A percentile compares a stretch with the other conserved stretches of the same genome.
These are phyloP conservation scores for Termitomyces sp. DNA, from an alignment of 768 basidiomycete species.

Conservation along the genomic window DNA sequence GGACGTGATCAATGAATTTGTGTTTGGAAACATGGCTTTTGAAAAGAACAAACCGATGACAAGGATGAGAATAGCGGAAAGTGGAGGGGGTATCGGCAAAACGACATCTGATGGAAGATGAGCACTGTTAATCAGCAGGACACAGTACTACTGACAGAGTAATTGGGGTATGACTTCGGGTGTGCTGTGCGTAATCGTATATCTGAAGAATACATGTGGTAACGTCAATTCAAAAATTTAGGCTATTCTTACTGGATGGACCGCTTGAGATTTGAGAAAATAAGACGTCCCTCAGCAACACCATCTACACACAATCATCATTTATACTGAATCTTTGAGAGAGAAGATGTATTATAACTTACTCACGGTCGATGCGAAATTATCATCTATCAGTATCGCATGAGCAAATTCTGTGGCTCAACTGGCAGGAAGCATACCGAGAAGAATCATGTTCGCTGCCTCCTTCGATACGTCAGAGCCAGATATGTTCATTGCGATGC, in stretches of 20 bases:
- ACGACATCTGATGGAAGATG: conserved; percentile 44
- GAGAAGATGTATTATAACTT: conserved; percentile 22
- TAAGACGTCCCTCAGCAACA: conserved; percentile 62
- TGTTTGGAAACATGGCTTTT: neutral
- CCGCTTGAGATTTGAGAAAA: conserved; percentile 65
- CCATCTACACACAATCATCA: conserved; percentile 37
- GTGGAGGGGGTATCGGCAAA: conserved; percentile 57
- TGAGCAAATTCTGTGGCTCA: neutral
- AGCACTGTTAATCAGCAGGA: neutral
- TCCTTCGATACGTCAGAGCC: conserved; percentile 73
- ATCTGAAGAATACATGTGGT: conserved; percentile 25
- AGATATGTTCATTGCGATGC: conserved; percentile 73
- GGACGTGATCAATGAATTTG: neutral
- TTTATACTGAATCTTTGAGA: neutral
- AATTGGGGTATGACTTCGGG: conserved; percentile 68
- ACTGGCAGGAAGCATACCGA: conserved; percentile 31
- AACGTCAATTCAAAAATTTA: neutral
- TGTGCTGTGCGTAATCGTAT: conserved; percentile 61
- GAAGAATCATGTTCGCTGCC: conserved; percentile 69
- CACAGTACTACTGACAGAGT: conserved; percentile 38
- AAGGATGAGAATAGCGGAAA: conserved; percentile 64
- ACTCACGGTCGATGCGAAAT: conserved; percentile 69
- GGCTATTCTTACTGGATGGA: conserved; percentile 51
- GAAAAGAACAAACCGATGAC: conserved; percentile 49
- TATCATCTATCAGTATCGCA: conserved; percentile 43